These are phyloP conservation scores for Trichophyton schoenleinii DNA, from an alignment of 2,329 filamentous ascomycete genomes.

Conservation along the genomic window DNA sequence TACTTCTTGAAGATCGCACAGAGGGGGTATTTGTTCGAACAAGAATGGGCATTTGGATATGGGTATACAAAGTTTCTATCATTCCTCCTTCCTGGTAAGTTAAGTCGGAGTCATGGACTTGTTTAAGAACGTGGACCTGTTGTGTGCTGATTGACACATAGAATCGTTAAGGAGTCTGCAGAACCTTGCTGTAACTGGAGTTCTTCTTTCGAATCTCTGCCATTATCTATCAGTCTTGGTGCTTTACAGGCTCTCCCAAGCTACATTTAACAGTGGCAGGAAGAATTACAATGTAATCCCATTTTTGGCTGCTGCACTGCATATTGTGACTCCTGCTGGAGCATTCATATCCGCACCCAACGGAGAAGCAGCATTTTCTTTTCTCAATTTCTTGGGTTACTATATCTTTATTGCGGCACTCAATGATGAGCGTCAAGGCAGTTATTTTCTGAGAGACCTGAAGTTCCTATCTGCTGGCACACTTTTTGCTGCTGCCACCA, in stretches of 20 bases:
- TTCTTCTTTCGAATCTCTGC: conserved; percentile 56
- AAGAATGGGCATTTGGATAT: conserved; percentile 56
- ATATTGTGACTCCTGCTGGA: conserved; percentile 76
- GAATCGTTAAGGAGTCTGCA: background rate
- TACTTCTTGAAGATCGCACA: conserved; percentile 46
- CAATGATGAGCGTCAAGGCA: conserved; percentile 21
- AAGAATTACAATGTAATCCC: conserved; percentile 17
- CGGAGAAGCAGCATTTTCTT: conserved; percentile 65
- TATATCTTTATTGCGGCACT: conserved; percentile 49
- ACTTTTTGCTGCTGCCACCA: conserved; percentile 58
- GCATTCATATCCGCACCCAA: conserved; percentile 83
- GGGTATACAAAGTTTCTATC: conserved; percentile 38
- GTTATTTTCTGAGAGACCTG: conserved; percentile 27
- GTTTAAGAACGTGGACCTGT: background rate
- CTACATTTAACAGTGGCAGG: conserved; percentile 37
- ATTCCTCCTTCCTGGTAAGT: conserved; percentile 25
- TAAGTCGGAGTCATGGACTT: conserved; percentile 13
- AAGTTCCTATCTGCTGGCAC: conserved; percentile 51
- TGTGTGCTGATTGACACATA: background rate
- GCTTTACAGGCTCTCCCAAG: conserved; percentile 53
- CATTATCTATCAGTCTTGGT: conserved; percentile 65
- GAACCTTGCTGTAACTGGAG: conserved; percentile 40
- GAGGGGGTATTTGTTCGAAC: conserved; percentile 47
- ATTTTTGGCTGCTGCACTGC: conserved; percentile 57
- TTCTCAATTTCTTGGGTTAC: conserved; percentile 62